Evolutionary conservation across 2,329 filamentous ascomycete species (phyloP).

Genomic region (Cercospora zeae-maydis): DNA sequence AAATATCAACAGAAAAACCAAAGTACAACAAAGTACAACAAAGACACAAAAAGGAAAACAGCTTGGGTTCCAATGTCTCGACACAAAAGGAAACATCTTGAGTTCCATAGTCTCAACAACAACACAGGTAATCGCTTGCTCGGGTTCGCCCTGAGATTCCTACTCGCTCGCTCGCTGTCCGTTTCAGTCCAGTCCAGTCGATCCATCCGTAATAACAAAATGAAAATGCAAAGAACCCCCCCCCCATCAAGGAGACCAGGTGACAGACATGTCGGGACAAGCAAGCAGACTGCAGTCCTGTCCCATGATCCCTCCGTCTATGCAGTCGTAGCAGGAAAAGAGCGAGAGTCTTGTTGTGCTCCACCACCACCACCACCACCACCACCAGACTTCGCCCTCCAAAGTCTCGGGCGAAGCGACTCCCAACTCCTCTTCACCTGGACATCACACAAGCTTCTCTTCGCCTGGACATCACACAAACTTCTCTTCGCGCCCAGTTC

Average conservation of each 20-base stretch:
- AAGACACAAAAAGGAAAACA: neutral
- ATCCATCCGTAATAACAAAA: too few species aligned
- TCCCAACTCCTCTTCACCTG: slow-evolving; percentile 12
- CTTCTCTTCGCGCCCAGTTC: neutral
- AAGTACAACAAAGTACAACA: neutral
- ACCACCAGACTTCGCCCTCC: neutral
- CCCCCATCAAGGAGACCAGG: too few species aligned
- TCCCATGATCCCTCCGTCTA: neutral
- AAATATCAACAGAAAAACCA: neutral
- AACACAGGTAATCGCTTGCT: neutral
- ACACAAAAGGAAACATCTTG: too few species aligned
- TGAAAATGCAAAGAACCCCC: too few species aligned
- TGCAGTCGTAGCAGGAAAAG: neutral
- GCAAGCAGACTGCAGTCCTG: too few species aligned
- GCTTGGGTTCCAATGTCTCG: neutral
- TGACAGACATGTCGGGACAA: too few species aligned
- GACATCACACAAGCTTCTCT: neutral
- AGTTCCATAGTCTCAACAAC: too few species aligned
- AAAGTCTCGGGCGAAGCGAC: slow-evolving; percentile 1
- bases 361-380: neutral
- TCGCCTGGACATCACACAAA: neutral
- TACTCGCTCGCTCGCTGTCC: neutral
- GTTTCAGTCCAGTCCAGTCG: too few species aligned
- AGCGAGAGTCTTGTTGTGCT: neutral
- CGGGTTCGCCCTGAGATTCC: neutral